phyloP scores from a whole-genome alignment of 805 yeast species.

The Phaffomyces thermotolerans region DNA sequence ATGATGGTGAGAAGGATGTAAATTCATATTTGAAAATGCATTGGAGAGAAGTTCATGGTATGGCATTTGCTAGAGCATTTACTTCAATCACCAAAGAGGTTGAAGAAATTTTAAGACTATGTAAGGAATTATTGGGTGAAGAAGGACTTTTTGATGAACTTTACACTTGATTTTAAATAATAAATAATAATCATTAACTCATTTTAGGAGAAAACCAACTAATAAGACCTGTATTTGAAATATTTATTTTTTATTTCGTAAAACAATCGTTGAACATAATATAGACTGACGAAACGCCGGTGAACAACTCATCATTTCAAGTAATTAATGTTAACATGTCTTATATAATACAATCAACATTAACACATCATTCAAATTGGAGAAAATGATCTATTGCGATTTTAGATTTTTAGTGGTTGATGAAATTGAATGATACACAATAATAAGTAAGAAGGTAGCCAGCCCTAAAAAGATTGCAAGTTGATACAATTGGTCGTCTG shows the following conservation, averaged over 20 bases:
- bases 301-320: too few relatives aligned
- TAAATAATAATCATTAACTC: too few relatives aligned
- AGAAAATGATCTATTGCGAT: not conserved
- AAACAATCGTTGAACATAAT: too few relatives aligned
- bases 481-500: constrained; percentile 71
- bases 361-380: too few relatives aligned
- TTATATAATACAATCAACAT: too few relatives aligned
- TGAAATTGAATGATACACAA: constrained; percentile 61
- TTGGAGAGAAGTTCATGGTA: constrained; percentile 43
- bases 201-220: too few relatives aligned
- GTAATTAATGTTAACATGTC: too few relatives aligned
- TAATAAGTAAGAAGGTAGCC: constrained; percentile 59
- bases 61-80: constrained; percentile 42
- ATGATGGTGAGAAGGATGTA: constrained; percentile 6
- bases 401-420: constrained; percentile 32
- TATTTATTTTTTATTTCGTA: not conserved
- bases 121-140: constrained; percentile 41
- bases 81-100: constrained; percentile 38
- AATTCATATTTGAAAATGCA: constrained; percentile 25
- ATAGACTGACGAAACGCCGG: too few relatives aligned
- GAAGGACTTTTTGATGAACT: constrained; percentile 20
- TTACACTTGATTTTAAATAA: too few relatives aligned
- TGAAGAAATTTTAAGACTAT: constrained; percentile 28
- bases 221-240: not conserved
- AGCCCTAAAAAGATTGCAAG: constrained; percentile 72